Evolutionary conservation across 2,329 filamentous ascomycete species (phyloP).

Genomic region (Cytospora leucostoma): DNA sequence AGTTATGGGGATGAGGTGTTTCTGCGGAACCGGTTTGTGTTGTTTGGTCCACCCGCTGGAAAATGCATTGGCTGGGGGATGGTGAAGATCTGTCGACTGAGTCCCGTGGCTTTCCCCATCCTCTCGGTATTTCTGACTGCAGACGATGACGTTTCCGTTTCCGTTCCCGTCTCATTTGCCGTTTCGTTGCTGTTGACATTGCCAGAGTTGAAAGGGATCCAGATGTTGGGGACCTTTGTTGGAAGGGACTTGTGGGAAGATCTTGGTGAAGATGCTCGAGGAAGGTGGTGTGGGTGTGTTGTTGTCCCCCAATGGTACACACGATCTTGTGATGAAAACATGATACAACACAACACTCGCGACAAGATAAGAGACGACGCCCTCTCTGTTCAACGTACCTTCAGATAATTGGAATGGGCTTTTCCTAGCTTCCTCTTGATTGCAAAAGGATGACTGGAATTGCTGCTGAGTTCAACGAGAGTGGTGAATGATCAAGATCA

Average conservation of each 20-base stretch:
- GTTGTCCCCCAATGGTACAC: too few relatives aligned
- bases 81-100: background rate
- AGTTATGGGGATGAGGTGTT: background rate
- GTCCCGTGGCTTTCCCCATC: too few relatives aligned
- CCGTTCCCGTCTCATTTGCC: too few relatives aligned
- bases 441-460: background rate
- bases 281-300: too few relatives aligned
- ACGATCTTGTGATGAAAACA: too few relatives aligned
- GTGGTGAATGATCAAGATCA: constrained; percentile 26
- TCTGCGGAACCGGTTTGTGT: background rate
- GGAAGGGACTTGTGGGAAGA: too few relatives aligned
- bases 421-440: background rate
- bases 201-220: too few relatives aligned
- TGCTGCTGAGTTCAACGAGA: constrained; percentile 23
- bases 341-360: background rate
- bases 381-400: background rate
- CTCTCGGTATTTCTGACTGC: too few relatives aligned
- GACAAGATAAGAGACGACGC: background rate
- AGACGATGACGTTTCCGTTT: too few relatives aligned
- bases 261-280: too few relatives aligned
- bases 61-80: background rate
- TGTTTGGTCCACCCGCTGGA: background rate
- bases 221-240: too few relatives aligned
- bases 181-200: too few relatives aligned
- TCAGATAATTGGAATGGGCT: background rate